Percentiles rank a stretch among this genome's conserved stretches.
Evolutionary conservation across 2,329 filamentous ascomycete species (phyloP).

Genomic region (Fusarium nelsonii): DNA sequence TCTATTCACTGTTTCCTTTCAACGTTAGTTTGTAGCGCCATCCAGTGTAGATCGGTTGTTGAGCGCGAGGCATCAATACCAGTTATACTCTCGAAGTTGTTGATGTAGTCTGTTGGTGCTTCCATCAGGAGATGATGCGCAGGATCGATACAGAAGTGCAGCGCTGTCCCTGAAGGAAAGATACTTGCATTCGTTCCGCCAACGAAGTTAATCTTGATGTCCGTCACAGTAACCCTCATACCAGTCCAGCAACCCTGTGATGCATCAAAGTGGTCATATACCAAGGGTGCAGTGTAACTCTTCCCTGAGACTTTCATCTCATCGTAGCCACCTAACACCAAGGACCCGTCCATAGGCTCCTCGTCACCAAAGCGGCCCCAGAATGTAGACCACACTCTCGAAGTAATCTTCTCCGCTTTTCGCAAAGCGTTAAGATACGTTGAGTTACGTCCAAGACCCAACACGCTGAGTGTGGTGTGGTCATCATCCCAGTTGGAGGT

Average conservation of each 20-base stretch:
- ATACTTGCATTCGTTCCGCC: constrained; percentile 47
- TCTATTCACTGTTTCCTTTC: constrained; percentile 25
- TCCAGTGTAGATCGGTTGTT: constrained; percentile 36
- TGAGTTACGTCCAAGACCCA: constrained; percentile 50
- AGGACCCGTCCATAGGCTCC: constrained; percentile 47
- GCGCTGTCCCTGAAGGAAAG: constrained; percentile 39
- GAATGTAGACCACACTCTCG: constrained; percentile 53
- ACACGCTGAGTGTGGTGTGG: constrained; percentile 46
- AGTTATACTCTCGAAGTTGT: constrained; percentile 38
- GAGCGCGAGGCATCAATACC: constrained; percentile 1
- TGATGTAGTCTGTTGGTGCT: constrained; percentile 37
- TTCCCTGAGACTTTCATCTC: constrained; percentile 48
- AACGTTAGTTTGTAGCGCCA: constrained; percentile 27
- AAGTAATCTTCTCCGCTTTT: constrained; percentile 41
- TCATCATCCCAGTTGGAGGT: constrained; percentile 46
- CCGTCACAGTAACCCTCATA: constrained; percentile 41
- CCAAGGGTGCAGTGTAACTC: constrained; percentile 47
- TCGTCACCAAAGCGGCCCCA: constrained; percentile 52
- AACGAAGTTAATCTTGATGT: constrained; percentile 47
- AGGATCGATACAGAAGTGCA: constrained; percentile 50
- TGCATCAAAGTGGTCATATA: constrained; percentile 31
- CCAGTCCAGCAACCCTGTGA: constrained; percentile 40
- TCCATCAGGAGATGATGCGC: constrained; percentile 50
- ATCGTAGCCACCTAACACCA: constrained; percentile 53
- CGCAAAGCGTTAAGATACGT: constrained; percentile 48